Evolutionary conservation across 345 rosid genomes (phyloP), one percentile per base, ranked within the genome.

Genomic region (Citrus maxima): DNA sequence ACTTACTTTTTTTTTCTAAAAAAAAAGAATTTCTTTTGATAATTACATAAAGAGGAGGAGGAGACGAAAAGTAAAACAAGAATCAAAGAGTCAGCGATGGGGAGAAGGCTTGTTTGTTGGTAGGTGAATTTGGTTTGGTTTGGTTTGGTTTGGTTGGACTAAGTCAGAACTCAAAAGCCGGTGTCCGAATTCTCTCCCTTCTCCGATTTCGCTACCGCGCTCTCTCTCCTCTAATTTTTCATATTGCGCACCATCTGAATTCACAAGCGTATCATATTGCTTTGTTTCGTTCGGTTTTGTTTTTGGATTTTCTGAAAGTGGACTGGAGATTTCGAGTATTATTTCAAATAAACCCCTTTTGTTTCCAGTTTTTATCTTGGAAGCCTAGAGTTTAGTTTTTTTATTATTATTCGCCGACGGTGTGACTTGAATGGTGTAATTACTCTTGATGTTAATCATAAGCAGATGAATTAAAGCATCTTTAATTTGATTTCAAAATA

Each of bases 81-180:
- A 69, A 79, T 55, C 27, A 60, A 67, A 28, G 37, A 72, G 74
- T 78, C 79, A 46, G 77, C 49, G 56, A 66, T 24, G 74, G 46
- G 68, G 10, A 65, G 38, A 32, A 38, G 19, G 37, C 2, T 72
- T 19, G 67, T 37, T 38, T 1, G 72, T 28, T 37, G n/a, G 54
- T 73, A 40, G 27, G 70, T 64, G 70, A n/a, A 25, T 25, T 69
- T 24, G 55, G n/a, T 60, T 73, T 38, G 70, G 30, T 25, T 69
- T 24, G 55, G n/a, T 60, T 73, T 38, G 70, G 30, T 19, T 61
- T 5, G 59, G 28, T 42, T 42, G 49, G 49, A 10, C 10, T 42
- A 3, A 28, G 28, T 62, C 37, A 58, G 10, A 28, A 42, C 51
- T 32, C 16, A 42, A 5, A 7, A 8, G 42, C 72, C 73, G 62